These are phyloP conservation scores for Hydrangea macrophylla DNA, from an alignment of 148 eudicot genomes.

Conservation along the genomic window DNA sequence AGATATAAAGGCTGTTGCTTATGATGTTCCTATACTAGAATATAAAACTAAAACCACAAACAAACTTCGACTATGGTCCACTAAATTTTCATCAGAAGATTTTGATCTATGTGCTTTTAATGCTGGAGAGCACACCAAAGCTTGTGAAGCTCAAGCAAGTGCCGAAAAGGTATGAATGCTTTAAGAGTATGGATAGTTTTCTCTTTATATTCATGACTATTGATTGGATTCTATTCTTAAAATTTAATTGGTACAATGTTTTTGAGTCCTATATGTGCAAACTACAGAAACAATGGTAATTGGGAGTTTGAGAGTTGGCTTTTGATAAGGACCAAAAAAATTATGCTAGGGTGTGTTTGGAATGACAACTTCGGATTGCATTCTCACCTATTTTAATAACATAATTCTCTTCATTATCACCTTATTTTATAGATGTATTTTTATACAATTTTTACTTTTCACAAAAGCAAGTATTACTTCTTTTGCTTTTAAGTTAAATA, in stretches of 20 bases:
- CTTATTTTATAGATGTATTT: no score
- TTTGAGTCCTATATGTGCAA: background rate
- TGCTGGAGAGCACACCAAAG: conserved; percentile 84
- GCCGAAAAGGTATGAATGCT: conserved; percentile 79
- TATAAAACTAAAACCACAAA: conserved; percentile 86
- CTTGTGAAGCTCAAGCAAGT: conserved; percentile 68
- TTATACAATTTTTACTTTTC: no score
- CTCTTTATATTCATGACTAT: background rate
- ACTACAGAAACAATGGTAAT: background rate
- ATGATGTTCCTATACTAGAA: conserved; percentile 95
- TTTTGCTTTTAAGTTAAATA: no score
- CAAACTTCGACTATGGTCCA: conserved; percentile 90
- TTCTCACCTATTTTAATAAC: no score
- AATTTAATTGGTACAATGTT: conserved; percentile 2
- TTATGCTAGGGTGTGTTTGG: no score
- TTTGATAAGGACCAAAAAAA: background rate
- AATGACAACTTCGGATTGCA: no score
- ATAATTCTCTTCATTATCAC: no score
- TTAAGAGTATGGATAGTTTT: background rate
- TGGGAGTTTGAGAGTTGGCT: conserved; percentile 9
- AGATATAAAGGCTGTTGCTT: conserved; percentile 81
- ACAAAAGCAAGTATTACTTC: no score
- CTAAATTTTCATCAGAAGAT: conserved; percentile 57
- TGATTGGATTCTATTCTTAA: background rate
- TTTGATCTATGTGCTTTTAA: conserved; percentile 78